Base-by-base conservation (phyloP, 108 stramenopile genomes). In the Pseudonitzschia multistriata region DNA sequence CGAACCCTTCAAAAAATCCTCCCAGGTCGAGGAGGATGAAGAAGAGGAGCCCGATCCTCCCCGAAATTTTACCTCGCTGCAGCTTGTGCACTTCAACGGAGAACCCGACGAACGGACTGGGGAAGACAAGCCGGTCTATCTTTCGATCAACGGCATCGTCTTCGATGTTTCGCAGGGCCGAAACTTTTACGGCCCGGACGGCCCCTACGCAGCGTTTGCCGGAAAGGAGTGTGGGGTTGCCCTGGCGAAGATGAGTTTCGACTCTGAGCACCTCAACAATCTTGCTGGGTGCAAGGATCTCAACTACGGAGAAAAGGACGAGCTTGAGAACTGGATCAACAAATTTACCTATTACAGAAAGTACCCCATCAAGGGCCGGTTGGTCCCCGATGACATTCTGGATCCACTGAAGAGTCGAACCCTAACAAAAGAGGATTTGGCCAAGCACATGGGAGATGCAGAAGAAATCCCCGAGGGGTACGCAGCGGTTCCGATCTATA, bases 171-270 rank as follows among this genome's bases (percentile, higher is more conserved):
- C 92, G 6, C 78, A 87, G 21, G 96, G 91, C 40, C 74, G 89
- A 19, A 82, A 96, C 53, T 96, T 93, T 72, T 99, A 99, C 69
- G 97, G 97, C 24, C 92, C 93, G 5, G 95, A 76, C 8, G 96
- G 96, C 13, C 88, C 91, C 2, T 64, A 64, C 40, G 91, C 86
- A 74, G 39, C 79, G 14, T 99, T 99, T 78, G 94, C 97, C 7
- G 98, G 98, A n/a, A 85, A 89, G 52, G 98, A 99, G 62, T 95
- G 95, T 67, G 93, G 96, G 13, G 87, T 82, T 19, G 96, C 96
- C 10, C 79, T 99, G 62, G 97, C 98, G 17, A 96, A 90, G 63
- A 94, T 96, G 86, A 88, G 86, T 52, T 95, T 99, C 72, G 96
- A 97, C 31, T 81, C 88, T 8, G 80, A 76, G 8, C 83, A 88